Conservation (phyloP, 73 alveolate genomes). For the Tetrahymena thermophila region DNA sequence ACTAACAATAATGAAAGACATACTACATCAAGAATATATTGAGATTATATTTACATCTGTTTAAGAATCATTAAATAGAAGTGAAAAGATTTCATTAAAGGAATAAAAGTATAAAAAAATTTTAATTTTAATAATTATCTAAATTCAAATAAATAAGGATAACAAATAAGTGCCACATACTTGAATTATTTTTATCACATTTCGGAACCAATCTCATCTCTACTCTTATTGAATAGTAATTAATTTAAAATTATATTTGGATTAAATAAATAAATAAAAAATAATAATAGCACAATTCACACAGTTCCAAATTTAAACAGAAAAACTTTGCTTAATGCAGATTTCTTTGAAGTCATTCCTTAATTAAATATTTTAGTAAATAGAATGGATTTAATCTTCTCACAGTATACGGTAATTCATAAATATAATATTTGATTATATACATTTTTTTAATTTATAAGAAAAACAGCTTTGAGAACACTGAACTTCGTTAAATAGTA, state of each 20-base stretch:
- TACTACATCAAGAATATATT: not conserved
- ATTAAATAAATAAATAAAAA: no score
- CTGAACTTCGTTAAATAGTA: not conserved
- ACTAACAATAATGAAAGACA: not conserved
- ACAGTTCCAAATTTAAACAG: not conserved
- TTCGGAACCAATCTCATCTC: not conserved
- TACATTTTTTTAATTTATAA: not conserved
- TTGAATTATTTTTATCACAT: not conserved
- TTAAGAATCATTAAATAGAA: not conserved
- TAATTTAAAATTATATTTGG: not conserved
- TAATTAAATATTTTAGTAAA: not conserved
- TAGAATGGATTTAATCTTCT: not conserved
- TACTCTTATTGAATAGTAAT: not conserved
- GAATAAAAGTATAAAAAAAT: not conserved
- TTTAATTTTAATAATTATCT: not conserved
- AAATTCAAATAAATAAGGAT: not conserved
- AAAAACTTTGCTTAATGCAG: not conserved
- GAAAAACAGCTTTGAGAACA: not conserved
- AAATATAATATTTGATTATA: not conserved
- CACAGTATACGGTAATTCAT: not conserved
- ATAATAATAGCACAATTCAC: not conserved
- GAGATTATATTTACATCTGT: not conserved
- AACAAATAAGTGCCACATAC: not conserved
- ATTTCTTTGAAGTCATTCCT: not conserved
- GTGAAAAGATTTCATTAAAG: not conserved